Evolutionary conservation across 2,329 filamentous ascomycete genomes (phyloP).

Genomic region (Huntiella omanensis): DNA sequence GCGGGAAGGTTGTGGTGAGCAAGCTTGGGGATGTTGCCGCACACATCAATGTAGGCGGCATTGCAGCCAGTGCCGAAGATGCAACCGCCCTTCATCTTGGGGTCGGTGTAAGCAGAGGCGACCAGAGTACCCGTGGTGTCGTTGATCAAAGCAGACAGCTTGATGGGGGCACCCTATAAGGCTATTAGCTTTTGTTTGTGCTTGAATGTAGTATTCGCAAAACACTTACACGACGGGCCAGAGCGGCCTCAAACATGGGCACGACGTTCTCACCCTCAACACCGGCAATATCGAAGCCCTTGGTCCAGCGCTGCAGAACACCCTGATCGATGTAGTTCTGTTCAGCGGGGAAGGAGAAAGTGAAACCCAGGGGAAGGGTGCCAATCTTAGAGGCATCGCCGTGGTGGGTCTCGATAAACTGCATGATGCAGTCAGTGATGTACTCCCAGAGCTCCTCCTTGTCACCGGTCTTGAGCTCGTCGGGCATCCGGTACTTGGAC

Average conservation of each 20-base stretch:
- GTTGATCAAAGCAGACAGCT: slow-evolving; percentile 83
- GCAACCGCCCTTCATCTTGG: slow-evolving; percentile 82
- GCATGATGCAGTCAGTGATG: slow-evolving; percentile 77
- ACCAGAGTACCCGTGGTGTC: slow-evolving; percentile 96
- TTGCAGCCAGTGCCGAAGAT: slow-evolving; percentile 99
- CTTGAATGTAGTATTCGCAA: not conserved
- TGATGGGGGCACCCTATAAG: slow-evolving; percentile 65
- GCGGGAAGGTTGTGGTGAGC: slow-evolving; percentile 75
- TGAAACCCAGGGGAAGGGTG: slow-evolving; percentile 70
- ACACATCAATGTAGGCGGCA: slow-evolving; percentile 92
- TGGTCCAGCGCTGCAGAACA: slow-evolving; percentile 87
- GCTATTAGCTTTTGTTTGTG: slow-evolving; percentile 13
- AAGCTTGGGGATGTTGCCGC: slow-evolving; percentile 80
- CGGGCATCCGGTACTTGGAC: slow-evolving; percentile 88
- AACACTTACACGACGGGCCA: slow-evolving; percentile 34
- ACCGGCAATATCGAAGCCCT: slow-evolving; percentile 85
- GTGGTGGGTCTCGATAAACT: slow-evolving; percentile 78
- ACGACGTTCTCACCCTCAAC: slow-evolving; percentile 86
- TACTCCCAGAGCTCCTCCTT: slow-evolving; percentile 86
- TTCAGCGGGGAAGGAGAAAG: slow-evolving; percentile 86
- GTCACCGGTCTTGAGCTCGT: slow-evolving; percentile 72
- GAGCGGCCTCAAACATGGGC: slow-evolving; percentile 64
- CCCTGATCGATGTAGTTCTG: slow-evolving; percentile 90
- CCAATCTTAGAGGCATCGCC: slow-evolving; percentile 41
- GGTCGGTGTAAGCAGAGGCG: slow-evolving; percentile 90